Percentiles rank a stretch among this genome's conserved stretches.
Conservation (phyloP, 345 rosid species). For the Dovyalis caffra region DNA sequence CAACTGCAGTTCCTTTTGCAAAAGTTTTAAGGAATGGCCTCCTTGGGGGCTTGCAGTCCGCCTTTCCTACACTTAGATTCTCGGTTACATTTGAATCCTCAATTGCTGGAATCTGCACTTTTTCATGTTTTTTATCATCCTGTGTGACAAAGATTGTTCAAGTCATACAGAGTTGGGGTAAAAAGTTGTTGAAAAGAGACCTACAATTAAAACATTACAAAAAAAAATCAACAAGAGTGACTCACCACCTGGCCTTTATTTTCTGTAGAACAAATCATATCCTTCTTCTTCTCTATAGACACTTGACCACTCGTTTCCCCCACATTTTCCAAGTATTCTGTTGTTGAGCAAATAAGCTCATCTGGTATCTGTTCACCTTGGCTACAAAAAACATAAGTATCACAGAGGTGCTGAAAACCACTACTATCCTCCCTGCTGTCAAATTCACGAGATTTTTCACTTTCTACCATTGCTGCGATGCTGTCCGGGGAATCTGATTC, state of each 20-base stretch:
- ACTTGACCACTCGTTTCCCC: too few relatives aligned
- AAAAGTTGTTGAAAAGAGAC: background rate
- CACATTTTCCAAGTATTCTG: background rate
- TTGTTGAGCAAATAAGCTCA: background rate
- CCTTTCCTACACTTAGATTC: background rate
- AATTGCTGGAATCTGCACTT: background rate
- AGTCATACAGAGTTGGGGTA: background rate
- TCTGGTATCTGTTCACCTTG: background rate
- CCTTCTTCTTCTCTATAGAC: background rate
- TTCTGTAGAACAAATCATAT: background rate
- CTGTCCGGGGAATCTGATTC: background rate
- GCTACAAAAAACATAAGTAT: background rate
- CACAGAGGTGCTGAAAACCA: too few relatives aligned
- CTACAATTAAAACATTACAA: background rate
- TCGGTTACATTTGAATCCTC: slow-evolving; percentile 1
- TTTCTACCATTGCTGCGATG: background rate
- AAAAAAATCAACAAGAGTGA: background rate
- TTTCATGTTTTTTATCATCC: slow-evolving; percentile 8
- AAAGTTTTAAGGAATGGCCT: slow-evolving; percentile 23
- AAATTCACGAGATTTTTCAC: background rate
- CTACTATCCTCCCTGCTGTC: too few relatives aligned
- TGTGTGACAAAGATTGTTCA: background rate
- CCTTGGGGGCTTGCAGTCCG: slow-evolving; percentile 12
- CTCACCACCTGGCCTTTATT: background rate
- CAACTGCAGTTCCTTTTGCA: slow-evolving; percentile 24